Evolutionary conservation across 305 asterid species (phyloP).

Genomic region (Rubia balearica): DNA sequence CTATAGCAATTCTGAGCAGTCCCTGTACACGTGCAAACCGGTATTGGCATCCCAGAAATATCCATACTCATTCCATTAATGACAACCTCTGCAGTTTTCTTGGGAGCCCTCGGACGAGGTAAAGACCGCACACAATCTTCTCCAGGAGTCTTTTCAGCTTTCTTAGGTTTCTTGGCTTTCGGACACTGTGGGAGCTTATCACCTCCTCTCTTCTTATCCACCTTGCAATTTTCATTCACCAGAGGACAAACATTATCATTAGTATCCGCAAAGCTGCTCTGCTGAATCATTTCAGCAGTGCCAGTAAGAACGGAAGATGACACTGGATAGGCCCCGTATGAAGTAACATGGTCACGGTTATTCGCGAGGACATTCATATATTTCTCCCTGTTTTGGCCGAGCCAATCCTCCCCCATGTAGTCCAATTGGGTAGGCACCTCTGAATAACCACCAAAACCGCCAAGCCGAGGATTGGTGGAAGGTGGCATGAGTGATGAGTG

Average conservation of each 20-base stretch:
- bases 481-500: conserved; percentile 44
- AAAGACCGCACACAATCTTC: conserved; percentile 34
- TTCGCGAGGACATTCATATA: conserved; percentile 32
- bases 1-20: conserved; percentile 75
- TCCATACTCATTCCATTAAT: conserved; percentile 75
- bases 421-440: conserved; percentile 42
- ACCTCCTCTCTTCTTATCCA: conserved; percentile 49
- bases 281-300: conserved; percentile 41
- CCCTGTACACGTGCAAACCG: conserved; percentile 89
- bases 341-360: conserved; percentile 30
- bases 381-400: conserved; percentile 45
- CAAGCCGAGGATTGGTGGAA: conserved; percentile 51
- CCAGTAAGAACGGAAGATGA: conserved; percentile 44
- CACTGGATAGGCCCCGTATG: conserved; percentile 48
- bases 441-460: conserved; percentile 45
- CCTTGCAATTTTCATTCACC: conserved; percentile 34
- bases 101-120: conserved; percentile 58
- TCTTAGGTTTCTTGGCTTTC: conserved; percentile 60
- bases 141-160: conserved; percentile 35
- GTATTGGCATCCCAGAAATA: conserved; percentile 64
- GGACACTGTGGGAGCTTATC: conserved; percentile 37
- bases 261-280: conserved; percentile 25
- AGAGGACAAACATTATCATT: conserved; percentile 27
- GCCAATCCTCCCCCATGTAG: conserved; percentile 40
- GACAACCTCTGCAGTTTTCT: conserved; percentile 62